Evolutionary conservation across 768 basidiomycete species (phyloP), one percentile per base, ranked within the genome.

Genomic region (Tricholoma sp.): DNA sequence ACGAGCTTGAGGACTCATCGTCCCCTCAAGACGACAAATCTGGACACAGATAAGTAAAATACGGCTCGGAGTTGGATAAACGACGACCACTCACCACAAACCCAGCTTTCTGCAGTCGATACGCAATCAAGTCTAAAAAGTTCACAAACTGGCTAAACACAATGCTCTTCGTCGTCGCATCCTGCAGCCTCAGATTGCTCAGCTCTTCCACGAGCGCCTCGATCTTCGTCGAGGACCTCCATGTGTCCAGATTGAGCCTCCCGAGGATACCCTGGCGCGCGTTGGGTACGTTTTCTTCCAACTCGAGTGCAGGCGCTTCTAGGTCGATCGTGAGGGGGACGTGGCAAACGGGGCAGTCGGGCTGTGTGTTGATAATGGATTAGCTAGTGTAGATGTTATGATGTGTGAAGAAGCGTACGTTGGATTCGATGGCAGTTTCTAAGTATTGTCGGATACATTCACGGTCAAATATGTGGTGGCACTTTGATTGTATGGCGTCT

Each of bases 71-170:
- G 48, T 32, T 18, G 24, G 9, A 11, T 17, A 17, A 18, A 56
- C 37, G 55, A 7, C 34, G n/a, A 8, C 32, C 48, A 74, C 83
- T 58, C 58, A 93, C 94, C 65, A 79, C 85, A 68, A 98, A 98
- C 0, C 96, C 97, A 45, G 94, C 91, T 56, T 82, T 86, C 68
- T 98, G 94, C 57, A 99, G 72, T 48, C 97, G 78, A 69, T 86
- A 97, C 11, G 95, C 94, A 63, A 98, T 94, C 53, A 99, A 74
- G 67, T 99, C 97, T 62, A 94, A 74, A 72, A 94, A 92, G 68
- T 88, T 91, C 37, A 94, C 92, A 66, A 96, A 97, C 72, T 96
- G 94, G 62, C 91, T 93, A 69, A 98, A 99, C 15, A 99, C 96
- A 52, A 99, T 82, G 70, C 91, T 94, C 76, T 99, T 99, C 32